Conservation (phyloP, 495 filamentous ascomycete genomes). For the Baudoinia panamericana region DNA sequence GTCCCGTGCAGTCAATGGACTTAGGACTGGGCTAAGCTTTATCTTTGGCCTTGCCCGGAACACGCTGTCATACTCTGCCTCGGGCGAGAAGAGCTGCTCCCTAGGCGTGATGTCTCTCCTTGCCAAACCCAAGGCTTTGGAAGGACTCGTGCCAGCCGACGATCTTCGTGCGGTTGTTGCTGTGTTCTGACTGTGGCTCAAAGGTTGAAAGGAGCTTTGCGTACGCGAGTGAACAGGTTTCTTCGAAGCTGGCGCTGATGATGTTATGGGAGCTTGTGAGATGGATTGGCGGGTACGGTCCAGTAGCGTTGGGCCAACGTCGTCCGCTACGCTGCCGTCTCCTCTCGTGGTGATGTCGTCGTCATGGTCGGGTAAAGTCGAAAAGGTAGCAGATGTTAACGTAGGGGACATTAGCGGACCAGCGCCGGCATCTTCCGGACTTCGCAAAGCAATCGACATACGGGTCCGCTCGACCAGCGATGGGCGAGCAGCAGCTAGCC, state of each 20-base stretch:
- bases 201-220: conserved; percentile 36
- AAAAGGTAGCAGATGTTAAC: not conserved
- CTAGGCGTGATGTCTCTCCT: conserved; percentile 36
- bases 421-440: conserved; percentile 8
- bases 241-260: conserved; percentile 11
- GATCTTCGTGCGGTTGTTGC: too few species aligned
- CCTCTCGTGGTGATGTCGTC: conserved; percentile 1
- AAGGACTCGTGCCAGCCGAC: too few species aligned
- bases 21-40: conserved; percentile 48
- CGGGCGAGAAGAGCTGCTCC: conserved; percentile 49
- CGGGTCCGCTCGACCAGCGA: conserved; percentile 34
- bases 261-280: conserved; percentile 39
- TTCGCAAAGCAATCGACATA: conserved; percentile 31
- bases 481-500: conserved; percentile 19
- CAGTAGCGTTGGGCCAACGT: conserved; percentile 38
- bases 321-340: too few species aligned
- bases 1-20: too few species aligned
- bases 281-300: conserved; percentile 76
- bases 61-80: conserved; percentile 67
- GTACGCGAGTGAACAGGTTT: conserved; percentile 32
- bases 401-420: not conserved
- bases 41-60: conserved; percentile 77
- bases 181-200: conserved; percentile 42
- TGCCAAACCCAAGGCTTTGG: too few species aligned
- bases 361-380: not conserved